Evolutionary conservation across 2,329 filamentous ascomycete species (phyloP), one percentile per base, ranked within the genome.

Genomic region (Tolypocladium pustulatum): DNA sequence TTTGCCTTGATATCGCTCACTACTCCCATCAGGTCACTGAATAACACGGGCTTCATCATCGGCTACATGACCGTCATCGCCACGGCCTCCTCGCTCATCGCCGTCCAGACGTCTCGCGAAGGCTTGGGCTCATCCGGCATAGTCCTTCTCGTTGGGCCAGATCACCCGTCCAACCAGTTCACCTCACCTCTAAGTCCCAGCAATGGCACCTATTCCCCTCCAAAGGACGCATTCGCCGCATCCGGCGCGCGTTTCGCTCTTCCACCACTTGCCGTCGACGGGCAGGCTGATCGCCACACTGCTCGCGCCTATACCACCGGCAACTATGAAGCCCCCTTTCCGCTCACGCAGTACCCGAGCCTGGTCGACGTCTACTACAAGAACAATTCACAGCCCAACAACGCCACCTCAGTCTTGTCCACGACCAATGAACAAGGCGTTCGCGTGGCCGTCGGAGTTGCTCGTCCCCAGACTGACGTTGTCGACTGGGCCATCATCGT

Each of bases 21-120:
- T 0, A 74, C 93, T 20, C 90, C 91, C 0, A 84, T 97, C 57
- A 81, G 89, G 60, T 65, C 64, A 85, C 88, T 68, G 78, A 79
- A 2, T 80, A 81, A 2, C 70, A 73, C 49, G 25, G 75, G 75
- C 4, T 85, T 88, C 61, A 82, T 93, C 0, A 78, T 96, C 6
- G 92, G 90, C 1, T 96, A 91, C 76, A 82, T 96, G 76, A 96
- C 91, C 1, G 75, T 93, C 2, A 78, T 96, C n/a, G 81, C 89
- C 58, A 83, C 89, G 58, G 87, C 87, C 1, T 74, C 75, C 4
- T 79, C 87, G 1, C 76, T 94, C 4, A 75, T 85, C n/a, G 72
- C 79, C 52, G 80, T 91, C 1, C 75, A 86, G 32, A 72, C 75
- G 22, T 88, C 87, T 1, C 74, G 78, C 2, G 88, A 91, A 69